phyloP scores from a whole-genome alignment of 176 grass and related monocot species.

The Leersia perrieri region DNA sequence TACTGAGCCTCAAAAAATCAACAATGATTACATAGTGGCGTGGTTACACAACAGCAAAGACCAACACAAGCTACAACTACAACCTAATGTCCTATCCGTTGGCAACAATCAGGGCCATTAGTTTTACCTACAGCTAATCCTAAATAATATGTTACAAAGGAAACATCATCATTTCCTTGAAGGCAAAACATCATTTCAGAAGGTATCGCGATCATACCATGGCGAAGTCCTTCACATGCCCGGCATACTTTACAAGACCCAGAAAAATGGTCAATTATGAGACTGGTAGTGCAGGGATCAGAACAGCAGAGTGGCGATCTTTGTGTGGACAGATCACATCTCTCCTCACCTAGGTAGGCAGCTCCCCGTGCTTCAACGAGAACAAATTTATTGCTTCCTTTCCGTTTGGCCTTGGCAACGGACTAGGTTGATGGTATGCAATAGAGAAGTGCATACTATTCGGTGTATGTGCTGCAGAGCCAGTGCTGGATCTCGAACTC shows the following conservation, averaged over 20 bases:
- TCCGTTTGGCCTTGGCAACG: conserved; percentile 41
- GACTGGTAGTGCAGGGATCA: neutral
- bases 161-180: conserved; percentile 15
- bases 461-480: conserved; percentile 35
- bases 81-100: conserved; percentile 28
- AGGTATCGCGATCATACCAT: neutral
- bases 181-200: conserved; percentile 39
- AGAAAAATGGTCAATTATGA: neutral
- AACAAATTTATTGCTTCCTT: conserved; percentile 50
- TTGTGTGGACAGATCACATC: neutral
- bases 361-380: neutral
- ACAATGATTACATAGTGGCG: conserved; percentile 33
- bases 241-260: conserved; percentile 17
- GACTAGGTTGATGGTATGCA: conserved; percentile 35
- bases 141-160: conserved; percentile 49
- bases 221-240: neutral
- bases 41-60: conserved; percentile 36
- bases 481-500: conserved; percentile 38
- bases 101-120: conserved; percentile 36
- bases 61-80: conserved; percentile 32
- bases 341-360: neutral
- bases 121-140: conserved; percentile 43
- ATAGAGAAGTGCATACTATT: conserved; percentile 39
- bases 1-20: conserved; percentile 25
- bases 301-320: conserved; percentile 1